Evolutionary conservation across 163 green algal genomes (phyloP).

Genomic region (Chlorella variabilis): DNA sequence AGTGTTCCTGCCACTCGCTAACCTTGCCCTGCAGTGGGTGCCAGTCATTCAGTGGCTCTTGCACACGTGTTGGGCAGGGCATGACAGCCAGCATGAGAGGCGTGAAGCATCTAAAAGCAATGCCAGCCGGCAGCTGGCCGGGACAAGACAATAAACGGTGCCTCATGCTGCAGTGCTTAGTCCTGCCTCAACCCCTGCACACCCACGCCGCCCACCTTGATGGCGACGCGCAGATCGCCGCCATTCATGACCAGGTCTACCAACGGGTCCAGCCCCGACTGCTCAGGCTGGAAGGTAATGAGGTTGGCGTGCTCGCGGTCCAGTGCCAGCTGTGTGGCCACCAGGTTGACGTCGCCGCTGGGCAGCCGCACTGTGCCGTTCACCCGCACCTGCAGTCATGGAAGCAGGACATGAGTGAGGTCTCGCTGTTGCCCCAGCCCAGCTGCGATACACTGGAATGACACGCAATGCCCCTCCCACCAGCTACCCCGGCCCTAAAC

Average conservation of each 20-base stretch:
- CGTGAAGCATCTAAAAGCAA: too few relatives aligned
- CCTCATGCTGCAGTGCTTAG: too few relatives aligned
- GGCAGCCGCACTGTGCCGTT: constrained; percentile 42
- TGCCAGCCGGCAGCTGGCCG: too few relatives aligned
- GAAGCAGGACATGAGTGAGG: background rate
- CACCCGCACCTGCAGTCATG: constrained; percentile 20
- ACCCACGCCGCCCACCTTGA: constrained; percentile 51
- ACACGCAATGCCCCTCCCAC: background rate
- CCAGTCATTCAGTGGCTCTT: too few relatives aligned
- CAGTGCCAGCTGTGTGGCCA: constrained; percentile 90
- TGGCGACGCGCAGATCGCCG: constrained; percentile 73
- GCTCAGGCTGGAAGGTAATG: constrained; percentile 55
- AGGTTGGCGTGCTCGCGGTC: constrained; percentile 91
- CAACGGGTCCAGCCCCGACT: constrained; percentile 80
- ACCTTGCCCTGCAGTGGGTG: constrained; percentile 59
- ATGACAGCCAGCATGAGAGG: too few relatives aligned
- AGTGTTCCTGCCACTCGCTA: constrained; percentile 84
- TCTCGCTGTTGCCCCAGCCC: background rate
- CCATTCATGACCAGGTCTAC: constrained; percentile 87
- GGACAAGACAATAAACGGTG: too few relatives aligned
- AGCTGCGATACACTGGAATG: too few relatives aligned
- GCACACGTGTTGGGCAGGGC: too few relatives aligned
- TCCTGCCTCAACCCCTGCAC: too few relatives aligned
- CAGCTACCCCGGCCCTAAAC: constrained; percentile 56
- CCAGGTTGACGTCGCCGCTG: constrained; percentile 88